Evolutionary conservation across 352 stramenopile species (phyloP).

Genomic region (Phytopythium aichiense): DNA sequence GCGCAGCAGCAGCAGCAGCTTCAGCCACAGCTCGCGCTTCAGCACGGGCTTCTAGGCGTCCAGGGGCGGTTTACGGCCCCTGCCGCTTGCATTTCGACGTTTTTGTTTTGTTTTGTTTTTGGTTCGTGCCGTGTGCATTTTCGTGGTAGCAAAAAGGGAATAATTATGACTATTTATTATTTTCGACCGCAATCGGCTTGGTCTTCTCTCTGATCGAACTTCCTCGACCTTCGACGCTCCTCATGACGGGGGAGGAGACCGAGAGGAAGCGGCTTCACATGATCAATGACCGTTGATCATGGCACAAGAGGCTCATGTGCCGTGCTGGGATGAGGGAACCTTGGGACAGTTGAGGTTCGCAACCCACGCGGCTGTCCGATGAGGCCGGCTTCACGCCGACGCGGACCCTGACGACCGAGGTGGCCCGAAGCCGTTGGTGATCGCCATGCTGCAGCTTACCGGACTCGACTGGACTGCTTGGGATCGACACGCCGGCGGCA

Average conservation of each 20-base stretch:
- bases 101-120: not conserved
- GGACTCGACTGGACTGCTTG: no score
- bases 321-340: no score
- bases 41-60: not conserved
- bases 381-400: no score
- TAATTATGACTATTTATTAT: conserved; percentile 10
- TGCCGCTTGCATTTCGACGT: not conserved
- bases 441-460: no score
- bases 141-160: not conserved
- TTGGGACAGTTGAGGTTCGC: no score
- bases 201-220: not conserved
- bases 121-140: not conserved
- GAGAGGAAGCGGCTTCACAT: not conserved
- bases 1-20: conserved; percentile 8
- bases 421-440: no score
- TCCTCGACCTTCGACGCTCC: not conserved
- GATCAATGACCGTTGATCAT: no score
- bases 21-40: not conserved
- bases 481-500: not conserved
- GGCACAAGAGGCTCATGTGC: no score
- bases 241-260: not conserved
- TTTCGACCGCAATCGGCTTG: not conserved
- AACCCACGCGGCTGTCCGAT: no score
- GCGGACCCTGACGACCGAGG: no score
- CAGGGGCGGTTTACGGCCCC: not conserved